A percentile compares a stretch with the other conserved stretches of the same genome.
Evolutionary conservation across 179 eudicot species (phyloP).

Genomic region (Beta lomatogona): DNA sequence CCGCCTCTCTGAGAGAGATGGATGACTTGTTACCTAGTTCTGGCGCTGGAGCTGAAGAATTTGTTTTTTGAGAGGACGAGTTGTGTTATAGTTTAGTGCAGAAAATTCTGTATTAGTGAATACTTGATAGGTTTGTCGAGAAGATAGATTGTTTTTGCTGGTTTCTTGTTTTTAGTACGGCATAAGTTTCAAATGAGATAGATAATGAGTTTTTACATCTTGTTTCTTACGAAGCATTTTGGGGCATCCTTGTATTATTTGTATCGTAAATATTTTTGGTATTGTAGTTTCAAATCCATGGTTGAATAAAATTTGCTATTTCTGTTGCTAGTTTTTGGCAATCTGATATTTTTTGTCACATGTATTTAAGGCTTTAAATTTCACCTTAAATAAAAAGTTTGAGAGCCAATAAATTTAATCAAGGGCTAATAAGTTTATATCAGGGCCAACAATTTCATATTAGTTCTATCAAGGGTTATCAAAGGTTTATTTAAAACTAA

Average conservation of each 20-base stretch:
- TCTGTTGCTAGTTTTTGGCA: not conserved
- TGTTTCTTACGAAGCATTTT: not conserved
- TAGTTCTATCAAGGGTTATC: too few relatives aligned
- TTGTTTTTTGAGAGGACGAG: slow-evolving; percentile 47
- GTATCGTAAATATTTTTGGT: slow-evolving; percentile 11
- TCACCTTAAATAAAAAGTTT: not conserved
- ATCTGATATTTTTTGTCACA: not conserved
- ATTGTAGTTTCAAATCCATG: not conserved
- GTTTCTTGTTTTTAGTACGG: slow-evolving; percentile 4
- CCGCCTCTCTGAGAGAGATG: slow-evolving; percentile 54
- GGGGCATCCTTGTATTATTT: not conserved
- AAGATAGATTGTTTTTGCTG: slow-evolving; percentile 7
- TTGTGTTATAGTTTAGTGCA: slow-evolving; percentile 10
- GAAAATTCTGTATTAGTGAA: slow-evolving; percentile 6
- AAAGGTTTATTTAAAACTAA: too few relatives aligned
- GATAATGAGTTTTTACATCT: slow-evolving; percentile 6
- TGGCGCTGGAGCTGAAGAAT: slow-evolving; percentile 63
- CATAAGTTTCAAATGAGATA: slow-evolving; percentile 7
- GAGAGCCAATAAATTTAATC: too few relatives aligned
- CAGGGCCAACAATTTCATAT: too few relatives aligned
- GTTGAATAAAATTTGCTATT: not conserved
- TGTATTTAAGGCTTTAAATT: not conserved
- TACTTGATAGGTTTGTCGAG: slow-evolving; percentile 14
- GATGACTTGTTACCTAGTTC: slow-evolving; percentile 39
- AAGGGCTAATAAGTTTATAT: not conserved